phyloP scores from a whole-genome alignment of 1,139 yeast species.

The Candida sp. region DNA sequence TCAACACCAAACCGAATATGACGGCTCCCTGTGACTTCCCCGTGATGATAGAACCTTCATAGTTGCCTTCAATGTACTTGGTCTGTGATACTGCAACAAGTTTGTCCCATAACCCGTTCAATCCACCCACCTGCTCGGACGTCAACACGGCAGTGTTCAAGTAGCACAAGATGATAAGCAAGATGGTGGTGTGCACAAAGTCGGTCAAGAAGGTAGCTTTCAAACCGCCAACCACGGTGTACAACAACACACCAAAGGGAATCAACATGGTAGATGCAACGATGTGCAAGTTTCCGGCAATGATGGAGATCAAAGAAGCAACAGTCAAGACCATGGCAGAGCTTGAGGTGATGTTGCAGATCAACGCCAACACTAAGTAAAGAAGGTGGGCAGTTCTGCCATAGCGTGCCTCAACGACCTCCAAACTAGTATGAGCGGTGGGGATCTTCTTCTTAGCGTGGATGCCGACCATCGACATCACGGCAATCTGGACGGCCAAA shows the following conservation, averaged over 20 bases:
- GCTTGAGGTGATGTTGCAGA: conserved; percentile 35
- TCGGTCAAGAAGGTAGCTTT: conserved; percentile 45
- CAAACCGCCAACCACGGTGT: conserved; percentile 45
- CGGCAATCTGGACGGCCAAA: conserved; percentile 30
- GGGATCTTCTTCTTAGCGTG: conserved; percentile 36
- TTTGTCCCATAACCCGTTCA: conserved; percentile 29
- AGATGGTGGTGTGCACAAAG: conserved; percentile 36
- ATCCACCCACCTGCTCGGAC: conserved; percentile 30
- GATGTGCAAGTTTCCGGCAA: conserved; percentile 36
- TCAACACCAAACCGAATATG: conserved; percentile 31
- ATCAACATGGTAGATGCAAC: conserved; percentile 37
- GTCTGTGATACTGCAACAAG: conserved; percentile 18
- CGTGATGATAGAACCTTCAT: conserved; percentile 35
- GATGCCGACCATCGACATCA: conserved; percentile 31
- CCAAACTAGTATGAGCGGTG: conserved; percentile 31
- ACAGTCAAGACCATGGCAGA: conserved; percentile 43
- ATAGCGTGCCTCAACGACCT: conserved; percentile 34
- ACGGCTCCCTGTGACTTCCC: conserved; percentile 36
- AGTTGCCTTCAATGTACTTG: conserved; percentile 33
- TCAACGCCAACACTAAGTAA: conserved; percentile 33
- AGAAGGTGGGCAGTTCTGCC: conserved; percentile 32
- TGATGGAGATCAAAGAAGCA: conserved; percentile 35
- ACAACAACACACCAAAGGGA: conserved; percentile 40
- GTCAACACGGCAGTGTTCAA: conserved; percentile 29
- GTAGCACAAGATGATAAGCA: conserved; percentile 32